phyloP scores from a whole-genome alignment of 2,329 filamentous ascomycete genomes.

The Westerdykella aurantiaca region DNA sequence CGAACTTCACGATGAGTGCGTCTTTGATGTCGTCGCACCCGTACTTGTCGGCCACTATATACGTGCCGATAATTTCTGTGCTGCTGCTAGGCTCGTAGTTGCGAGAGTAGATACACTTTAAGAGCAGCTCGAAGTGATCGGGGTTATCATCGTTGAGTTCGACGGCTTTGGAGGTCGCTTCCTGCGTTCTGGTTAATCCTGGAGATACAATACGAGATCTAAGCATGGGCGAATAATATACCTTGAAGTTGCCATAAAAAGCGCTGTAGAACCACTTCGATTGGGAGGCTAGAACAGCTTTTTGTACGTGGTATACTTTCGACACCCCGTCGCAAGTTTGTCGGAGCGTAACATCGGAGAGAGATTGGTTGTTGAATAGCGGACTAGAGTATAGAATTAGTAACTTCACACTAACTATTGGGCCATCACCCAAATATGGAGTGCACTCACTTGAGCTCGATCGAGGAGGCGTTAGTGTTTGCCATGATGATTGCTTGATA shows the following conservation, averaged over 20 bases:
- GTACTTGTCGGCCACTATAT: conserved; percentile 5
- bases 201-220: no score
- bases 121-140: conserved; percentile 6
- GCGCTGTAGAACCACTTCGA: conserved; percentile 4
- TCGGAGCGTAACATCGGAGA: conserved; percentile 5
- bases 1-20: no score
- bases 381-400: no score
- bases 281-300: background rate
- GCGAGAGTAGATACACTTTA: conserved; percentile 11
- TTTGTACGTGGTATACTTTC: conserved; percentile 3
- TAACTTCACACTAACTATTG: no score
- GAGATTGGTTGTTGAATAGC: conserved; percentile 2
- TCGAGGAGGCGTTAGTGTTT: no score
- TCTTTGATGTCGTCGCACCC: background rate
- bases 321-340: background rate
- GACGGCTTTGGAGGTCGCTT: conserved; percentile 3
- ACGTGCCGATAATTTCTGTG: background rate
- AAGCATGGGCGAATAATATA: background rate
- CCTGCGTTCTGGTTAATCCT: conserved; percentile 2
- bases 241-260: conserved; percentile 12
- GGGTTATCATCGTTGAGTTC: conserved; percentile 12
- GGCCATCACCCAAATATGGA: no score
- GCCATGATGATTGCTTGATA: no score
- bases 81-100: background rate
- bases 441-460: no score